These are phyloP conservation scores for Solanum virginianum DNA, from an alignment of 257 asterid species.

Conservation along the genomic window DNA sequence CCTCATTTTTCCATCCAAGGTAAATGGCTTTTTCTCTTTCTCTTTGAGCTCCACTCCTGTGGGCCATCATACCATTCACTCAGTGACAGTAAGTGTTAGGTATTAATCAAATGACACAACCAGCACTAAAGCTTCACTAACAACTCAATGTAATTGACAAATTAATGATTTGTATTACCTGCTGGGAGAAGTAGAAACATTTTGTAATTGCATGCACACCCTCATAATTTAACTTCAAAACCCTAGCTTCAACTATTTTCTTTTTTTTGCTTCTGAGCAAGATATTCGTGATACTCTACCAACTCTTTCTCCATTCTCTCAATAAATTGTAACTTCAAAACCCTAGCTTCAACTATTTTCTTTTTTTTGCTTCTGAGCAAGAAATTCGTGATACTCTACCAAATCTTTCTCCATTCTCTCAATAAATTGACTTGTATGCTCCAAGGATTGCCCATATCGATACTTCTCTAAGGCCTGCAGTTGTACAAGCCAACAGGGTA, in stretches of 20 bases:
- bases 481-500: neutral
- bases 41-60: neutral
- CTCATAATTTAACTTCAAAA: neutral
- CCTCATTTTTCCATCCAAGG: neutral
- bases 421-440: conserved; percentile 81
- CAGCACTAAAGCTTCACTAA: neutral
- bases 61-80: neutral
- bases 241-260: neutral
- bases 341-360: neutral
- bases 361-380: conserved; percentile 42
- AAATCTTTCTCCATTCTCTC: conserved; percentile 87
- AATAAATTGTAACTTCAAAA: conserved; percentile 36
- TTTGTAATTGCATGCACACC: neutral
- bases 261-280: conserved; percentile 42
- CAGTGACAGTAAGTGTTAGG: neutral
- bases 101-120: neutral
- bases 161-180: neutral
- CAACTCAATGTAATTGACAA: neutral
- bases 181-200: neutral
- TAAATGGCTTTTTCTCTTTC: neutral
- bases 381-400: conserved; percentile 57
- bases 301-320: conserved; percentile 87
- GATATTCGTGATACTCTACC: conserved; percentile 58
- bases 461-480: conserved; percentile 83
- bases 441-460: conserved; percentile 65